Percentiles rank a stretch among this genome's conserved stretches.
Conservation (phyloP, 495 filamentous ascomycete genomes). For the Aspergillus campestris region DNA sequence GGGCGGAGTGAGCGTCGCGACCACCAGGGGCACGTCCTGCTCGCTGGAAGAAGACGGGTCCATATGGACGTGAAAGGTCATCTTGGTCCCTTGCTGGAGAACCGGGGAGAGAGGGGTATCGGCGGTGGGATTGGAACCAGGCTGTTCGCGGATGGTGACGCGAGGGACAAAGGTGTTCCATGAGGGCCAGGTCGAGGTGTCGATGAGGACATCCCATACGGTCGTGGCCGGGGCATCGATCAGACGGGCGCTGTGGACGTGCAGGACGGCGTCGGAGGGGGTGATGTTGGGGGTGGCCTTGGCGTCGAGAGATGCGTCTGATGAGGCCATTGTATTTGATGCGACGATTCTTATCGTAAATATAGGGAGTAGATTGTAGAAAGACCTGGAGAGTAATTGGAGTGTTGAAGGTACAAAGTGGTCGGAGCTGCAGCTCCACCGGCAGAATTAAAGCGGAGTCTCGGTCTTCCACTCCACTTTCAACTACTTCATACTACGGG, state of each 20-base stretch:
- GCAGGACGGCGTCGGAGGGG: slow-evolving; percentile 19
- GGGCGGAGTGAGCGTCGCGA: slow-evolving; percentile 26
- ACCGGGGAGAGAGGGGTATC: slow-evolving; percentile 14
- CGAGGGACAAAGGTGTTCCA: slow-evolving; percentile 39
- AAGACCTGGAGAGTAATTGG: no score
- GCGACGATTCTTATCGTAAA: no score
- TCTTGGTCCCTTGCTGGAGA: slow-evolving; percentile 25
- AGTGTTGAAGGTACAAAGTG: no score
- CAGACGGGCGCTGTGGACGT: slow-evolving; percentile 25
- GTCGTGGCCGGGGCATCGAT: slow-evolving; percentile 24
- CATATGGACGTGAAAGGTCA: slow-evolving; percentile 40
- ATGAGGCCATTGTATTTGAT: slow-evolving; percentile 2
- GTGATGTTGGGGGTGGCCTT: slow-evolving; percentile 26
- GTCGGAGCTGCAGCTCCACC: no score
- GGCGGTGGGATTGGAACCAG: slow-evolving; percentile 4
- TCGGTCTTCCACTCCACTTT: no score
- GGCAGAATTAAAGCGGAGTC: no score
- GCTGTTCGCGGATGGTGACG: slow-evolving; percentile 33
- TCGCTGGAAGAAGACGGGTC: slow-evolving; percentile 20
- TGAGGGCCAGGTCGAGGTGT: slow-evolving; percentile 34
- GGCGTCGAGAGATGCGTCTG: slow-evolving; percentile 16
- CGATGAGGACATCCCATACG: slow-evolving; percentile 29
- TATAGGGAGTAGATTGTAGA: no score
- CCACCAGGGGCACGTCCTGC: slow-evolving; percentile 14
- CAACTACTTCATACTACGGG: no score